Evolutionary conservation across 2,329 filamentous ascomycete genomes (phyloP).

Genomic region (Trichoderma arundinaceum): DNA sequence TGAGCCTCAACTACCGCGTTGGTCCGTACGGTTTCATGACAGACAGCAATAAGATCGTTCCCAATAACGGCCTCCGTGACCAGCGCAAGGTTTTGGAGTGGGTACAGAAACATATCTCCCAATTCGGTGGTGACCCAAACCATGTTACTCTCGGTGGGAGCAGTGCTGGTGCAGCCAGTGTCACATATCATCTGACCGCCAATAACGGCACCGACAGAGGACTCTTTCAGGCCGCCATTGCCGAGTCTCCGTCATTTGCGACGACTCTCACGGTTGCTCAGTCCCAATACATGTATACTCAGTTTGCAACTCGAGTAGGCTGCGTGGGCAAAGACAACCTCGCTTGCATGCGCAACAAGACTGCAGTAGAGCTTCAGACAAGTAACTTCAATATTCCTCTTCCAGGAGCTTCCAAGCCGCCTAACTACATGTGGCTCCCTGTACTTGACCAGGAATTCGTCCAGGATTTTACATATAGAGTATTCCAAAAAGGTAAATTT

Average conservation of each 20-base stretch:
- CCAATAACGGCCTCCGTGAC: constrained; percentile 74
- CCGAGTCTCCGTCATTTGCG: constrained; percentile 59
- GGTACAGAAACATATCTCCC: constrained; percentile 68
- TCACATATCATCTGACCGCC: constrained; percentile 67
- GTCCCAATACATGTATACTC: constrained; percentile 59
- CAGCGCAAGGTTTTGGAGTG: constrained; percentile 72
- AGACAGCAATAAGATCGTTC: constrained; percentile 58
- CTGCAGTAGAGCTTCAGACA: constrained; percentile 49
- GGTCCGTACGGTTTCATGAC: constrained; percentile 75
- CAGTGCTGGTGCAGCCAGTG: constrained; percentile 69
- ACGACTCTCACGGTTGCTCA: constrained; percentile 53
- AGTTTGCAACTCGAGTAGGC: constrained; percentile 51
- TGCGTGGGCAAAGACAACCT: constrained; percentile 50
- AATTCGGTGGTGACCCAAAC: constrained; percentile 72
- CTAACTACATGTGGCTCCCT: constrained; percentile 60
- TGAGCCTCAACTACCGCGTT: constrained; percentile 78
- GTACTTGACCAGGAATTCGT: constrained; percentile 61
- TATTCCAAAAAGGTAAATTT: constrained; percentile 56
- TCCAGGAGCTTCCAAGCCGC: constrained; percentile 41
- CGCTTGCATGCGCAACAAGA: constrained; percentile 53
- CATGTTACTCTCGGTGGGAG: constrained; percentile 73
- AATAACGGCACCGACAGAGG: constrained; percentile 55
- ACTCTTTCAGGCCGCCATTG: constrained; percentile 58
- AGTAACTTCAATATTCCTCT: constrained; percentile 49
- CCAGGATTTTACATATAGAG: constrained; percentile 55